Conservation (phyloP, 164 flowering plant species). For the Macadamia tetraphylla region DNA sequence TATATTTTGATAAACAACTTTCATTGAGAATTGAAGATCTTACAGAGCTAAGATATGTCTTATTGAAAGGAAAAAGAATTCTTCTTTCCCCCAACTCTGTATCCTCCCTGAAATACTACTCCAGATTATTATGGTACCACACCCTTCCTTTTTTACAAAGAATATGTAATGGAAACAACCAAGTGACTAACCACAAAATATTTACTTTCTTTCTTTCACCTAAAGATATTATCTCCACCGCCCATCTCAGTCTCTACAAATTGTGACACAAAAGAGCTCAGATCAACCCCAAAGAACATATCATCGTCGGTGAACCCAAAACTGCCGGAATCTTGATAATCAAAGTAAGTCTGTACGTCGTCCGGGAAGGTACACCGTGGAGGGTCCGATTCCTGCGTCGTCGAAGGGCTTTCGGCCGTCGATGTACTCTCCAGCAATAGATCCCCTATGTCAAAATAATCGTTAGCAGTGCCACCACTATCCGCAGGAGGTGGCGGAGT, state of each 20-base stretch:
- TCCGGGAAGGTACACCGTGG: conserved; percentile 54
- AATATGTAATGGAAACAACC: too few relatives aligned
- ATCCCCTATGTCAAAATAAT: conserved; percentile 50
- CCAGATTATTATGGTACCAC: too few relatives aligned
- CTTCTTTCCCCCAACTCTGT: too few relatives aligned
- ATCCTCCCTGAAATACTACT: too few relatives aligned
- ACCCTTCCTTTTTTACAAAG: too few relatives aligned
- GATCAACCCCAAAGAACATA: conserved; percentile 25
- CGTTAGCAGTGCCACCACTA: conserved; percentile 3
- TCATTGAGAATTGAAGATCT: too few relatives aligned
- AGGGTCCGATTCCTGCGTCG: conserved; percentile 31
- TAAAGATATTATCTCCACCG: background rate
- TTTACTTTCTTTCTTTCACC: conserved; percentile 1
- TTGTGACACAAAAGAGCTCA: conserved; percentile 31
- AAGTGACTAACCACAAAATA: too few relatives aligned
- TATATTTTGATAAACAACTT: too few relatives aligned
- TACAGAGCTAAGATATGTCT: too few relatives aligned
- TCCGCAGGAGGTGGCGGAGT: conserved; percentile 3
- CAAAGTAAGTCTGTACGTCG: conserved; percentile 65
- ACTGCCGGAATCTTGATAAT: conserved; percentile 28
- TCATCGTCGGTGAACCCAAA: conserved; percentile 31
- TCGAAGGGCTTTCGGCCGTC: conserved; percentile 27
- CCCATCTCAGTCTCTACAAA: conserved; percentile 41
- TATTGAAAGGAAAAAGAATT: too few relatives aligned
- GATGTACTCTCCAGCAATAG: conserved; percentile 51